These are phyloP conservation scores for sweet orange (Citrus sinensis) DNA, from an alignment of 345 rosid genomes.

Conservation along the genomic window DVS_A1.0 CM039168.1:26560001-26560500, in stretches of 20 bases:
- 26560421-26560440: slow-evolving; percentile 87
- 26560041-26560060: slow-evolving; percentile 44
- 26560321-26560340: slow-evolving; percentile 17
- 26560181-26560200: neutral
- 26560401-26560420: slow-evolving; percentile 76
- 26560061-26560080: slow-evolving; percentile 93
- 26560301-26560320: neutral
- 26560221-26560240: neutral
- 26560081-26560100: slow-evolving; percentile 73
- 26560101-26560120: neutral
- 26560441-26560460: slow-evolving; percentile 84
- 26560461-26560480: slow-evolving; percentile 75
- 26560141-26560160: neutral
- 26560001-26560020: slow-evolving; percentile 80
- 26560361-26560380: slow-evolving; percentile 81
- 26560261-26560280: neutral
- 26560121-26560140: neutral
- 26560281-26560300: neutral
- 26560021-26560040: slow-evolving; percentile 67
- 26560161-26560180: neutral
- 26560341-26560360: slow-evolving; percentile 96
- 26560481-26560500: slow-evolving; percentile 43
- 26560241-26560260: neutral
- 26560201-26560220: neutral
- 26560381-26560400: slow-evolving; percentile 59